Conservation (phyloP, 306 rosid species). For the Cajanus cajan region DNA sequence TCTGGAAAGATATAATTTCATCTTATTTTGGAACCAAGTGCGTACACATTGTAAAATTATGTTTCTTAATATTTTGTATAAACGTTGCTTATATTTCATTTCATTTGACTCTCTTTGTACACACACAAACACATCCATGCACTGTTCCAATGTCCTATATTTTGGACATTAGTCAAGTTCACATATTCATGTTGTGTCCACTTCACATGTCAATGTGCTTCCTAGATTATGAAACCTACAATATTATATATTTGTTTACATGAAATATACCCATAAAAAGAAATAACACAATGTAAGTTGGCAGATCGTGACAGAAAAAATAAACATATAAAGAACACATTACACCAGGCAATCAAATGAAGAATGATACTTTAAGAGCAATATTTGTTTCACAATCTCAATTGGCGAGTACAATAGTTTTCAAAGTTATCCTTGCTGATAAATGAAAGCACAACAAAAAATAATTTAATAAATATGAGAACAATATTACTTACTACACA, state of each 20-base stretch:
- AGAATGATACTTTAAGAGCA: neutral
- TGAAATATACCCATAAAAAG: neutral
- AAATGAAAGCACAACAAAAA: conserved; percentile 13
- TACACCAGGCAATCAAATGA: conserved; percentile 5
- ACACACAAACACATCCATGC: too few species aligned
- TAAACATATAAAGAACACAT: neutral
- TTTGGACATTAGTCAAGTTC: too few species aligned
- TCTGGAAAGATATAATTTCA: too few species aligned
- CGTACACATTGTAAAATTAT: too few species aligned
- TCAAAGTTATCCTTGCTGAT: neutral
- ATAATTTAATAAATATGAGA: neutral
- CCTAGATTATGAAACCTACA: neutral
- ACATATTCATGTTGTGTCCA: too few species aligned
- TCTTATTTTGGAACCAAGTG: too few species aligned
- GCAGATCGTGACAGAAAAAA: neutral
- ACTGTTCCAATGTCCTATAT: too few species aligned
- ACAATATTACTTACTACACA: conserved; percentile 62
- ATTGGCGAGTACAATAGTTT: neutral
- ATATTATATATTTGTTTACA: neutral
- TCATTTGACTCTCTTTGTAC: too few species aligned
- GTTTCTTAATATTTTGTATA: too few species aligned
- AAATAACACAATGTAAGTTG: neutral
- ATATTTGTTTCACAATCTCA: neutral
- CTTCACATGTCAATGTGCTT: neutral
- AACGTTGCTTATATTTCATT: too few species aligned